These are phyloP conservation scores for Ambrosia trifida DNA, from an alignment of 129 eudicot species.

Conservation along the genomic window DNA sequence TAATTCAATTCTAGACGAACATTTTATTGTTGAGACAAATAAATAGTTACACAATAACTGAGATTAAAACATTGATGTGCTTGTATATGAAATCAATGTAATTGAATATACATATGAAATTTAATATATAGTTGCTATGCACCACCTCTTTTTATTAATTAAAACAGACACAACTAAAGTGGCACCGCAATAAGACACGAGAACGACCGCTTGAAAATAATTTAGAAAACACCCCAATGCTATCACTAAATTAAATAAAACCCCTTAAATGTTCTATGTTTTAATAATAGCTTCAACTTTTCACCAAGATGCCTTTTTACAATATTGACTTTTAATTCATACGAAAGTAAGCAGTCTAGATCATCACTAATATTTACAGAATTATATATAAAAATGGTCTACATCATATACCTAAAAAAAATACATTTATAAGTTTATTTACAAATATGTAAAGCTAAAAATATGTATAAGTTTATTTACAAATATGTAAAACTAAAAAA, in stretches of 20 bases:
- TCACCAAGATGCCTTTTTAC: neutral
- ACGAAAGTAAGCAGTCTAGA: no score
- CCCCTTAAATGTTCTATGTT: neutral
- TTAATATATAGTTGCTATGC: constrained; percentile 28
- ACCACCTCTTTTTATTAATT: constrained; percentile 17
- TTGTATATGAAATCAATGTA: neutral
- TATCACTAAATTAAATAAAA: neutral
- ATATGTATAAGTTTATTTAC: no score
- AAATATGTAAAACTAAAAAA: no score
- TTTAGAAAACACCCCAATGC: neutral
- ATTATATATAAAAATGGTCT: no score
- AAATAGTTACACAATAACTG: constrained; percentile 13
- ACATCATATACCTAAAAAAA: no score
- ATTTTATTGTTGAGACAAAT: neutral
- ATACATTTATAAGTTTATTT: no score
- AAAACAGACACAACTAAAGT: constrained; percentile 27
- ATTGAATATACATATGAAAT: neutral
- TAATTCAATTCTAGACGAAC: neutral
- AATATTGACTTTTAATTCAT: no score
- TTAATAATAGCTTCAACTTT: neutral
- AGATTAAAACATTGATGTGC: constrained; percentile 6
- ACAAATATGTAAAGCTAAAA: no score
- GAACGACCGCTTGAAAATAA: constrained; percentile 24
- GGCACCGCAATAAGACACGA: constrained; percentile 44
- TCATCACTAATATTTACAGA: no score